phyloP scores from a whole-genome alignment of 75 land plant species.

The Sequoiadendron giganteum region DNA sequence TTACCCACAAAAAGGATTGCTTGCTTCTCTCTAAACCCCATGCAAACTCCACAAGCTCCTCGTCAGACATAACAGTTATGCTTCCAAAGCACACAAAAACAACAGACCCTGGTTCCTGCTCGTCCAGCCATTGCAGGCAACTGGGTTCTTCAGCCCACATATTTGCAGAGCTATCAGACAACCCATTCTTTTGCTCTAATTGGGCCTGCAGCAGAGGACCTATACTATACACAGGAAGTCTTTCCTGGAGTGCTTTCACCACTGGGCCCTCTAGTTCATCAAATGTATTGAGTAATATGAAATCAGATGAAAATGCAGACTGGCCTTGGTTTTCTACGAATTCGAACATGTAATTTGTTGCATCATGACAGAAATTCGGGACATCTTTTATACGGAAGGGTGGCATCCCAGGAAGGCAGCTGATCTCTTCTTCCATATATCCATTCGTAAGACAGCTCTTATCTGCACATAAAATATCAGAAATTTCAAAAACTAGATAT shows the following conservation, averaged over 20 bases:
- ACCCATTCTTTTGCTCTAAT: background rate
- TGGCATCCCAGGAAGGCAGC: constrained; percentile 41
- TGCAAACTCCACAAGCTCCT: constrained; percentile 36
- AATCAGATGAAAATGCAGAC: background rate
- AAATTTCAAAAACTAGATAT: background rate
- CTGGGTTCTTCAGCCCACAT: constrained; percentile 8
- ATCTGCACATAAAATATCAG: constrained; percentile 16
- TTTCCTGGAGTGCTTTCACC: constrained; percentile 6
- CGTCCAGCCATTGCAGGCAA: constrained; percentile 46
- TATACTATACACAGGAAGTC: background rate
- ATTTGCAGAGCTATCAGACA: background rate
- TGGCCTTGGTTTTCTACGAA: background rate
- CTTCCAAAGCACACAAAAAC: constrained; percentile 49
- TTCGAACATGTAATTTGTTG: background rate
- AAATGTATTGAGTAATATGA: constrained; percentile 15
- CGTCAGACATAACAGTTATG: constrained; percentile 7
- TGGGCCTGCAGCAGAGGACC: constrained; percentile 12
- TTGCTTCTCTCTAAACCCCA: constrained; percentile 1
- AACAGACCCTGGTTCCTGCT: constrained; percentile 26
- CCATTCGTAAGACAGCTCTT: constrained; percentile 8
- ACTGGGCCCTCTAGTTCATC: constrained; percentile 18
- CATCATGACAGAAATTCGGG: constrained; percentile 42
- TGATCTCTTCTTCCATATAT: constrained; percentile 26
- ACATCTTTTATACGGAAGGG: constrained; percentile 39
- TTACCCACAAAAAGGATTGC: constrained; percentile 45